Evolutionary conservation across 2,329 filamentous ascomycete species (phyloP).

Genomic region (Colletotrichum cuscutae): DNA sequence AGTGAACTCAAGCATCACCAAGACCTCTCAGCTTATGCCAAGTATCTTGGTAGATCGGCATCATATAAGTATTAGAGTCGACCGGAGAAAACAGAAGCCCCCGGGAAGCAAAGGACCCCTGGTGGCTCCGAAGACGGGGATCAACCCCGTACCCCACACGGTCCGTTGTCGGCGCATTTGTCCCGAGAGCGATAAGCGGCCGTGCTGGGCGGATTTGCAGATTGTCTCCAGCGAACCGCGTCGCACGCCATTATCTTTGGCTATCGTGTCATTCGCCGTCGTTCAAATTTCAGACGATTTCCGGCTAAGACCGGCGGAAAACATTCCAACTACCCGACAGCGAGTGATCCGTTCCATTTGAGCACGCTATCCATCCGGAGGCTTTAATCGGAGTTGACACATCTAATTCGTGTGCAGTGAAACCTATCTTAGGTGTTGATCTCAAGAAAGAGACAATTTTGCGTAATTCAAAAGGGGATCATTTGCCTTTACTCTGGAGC

Average conservation of each 20-base stretch:
- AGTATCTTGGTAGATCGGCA: background rate
- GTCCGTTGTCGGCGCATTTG: conserved; percentile 18
- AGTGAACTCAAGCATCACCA: background rate
- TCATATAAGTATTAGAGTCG: background rate
- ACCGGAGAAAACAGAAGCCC: background rate
- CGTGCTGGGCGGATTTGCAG: background rate
- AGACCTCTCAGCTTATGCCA: background rate
- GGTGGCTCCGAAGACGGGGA: conserved; percentile 11
- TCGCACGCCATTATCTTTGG: conserved; percentile 21
- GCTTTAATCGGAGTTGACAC: background rate
- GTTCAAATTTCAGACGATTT: background rate
- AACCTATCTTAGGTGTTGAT: background rate
- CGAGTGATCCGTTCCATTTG: background rate
- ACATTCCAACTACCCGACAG: background rate
- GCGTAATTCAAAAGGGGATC: background rate
- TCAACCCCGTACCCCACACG: conserved; percentile 21
- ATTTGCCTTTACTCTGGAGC: background rate
- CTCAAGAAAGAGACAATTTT: no score
- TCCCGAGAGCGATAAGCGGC: conserved; percentile 22
- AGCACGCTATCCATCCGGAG: background rate
- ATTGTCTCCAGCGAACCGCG: conserved; percentile 4
- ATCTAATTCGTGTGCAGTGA: background rate
- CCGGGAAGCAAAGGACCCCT: background rate
- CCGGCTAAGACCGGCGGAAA: conserved; percentile 19
- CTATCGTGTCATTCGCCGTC: conserved; percentile 8